These are phyloP conservation scores for Colletotrichum falcatum DNA, from an alignment of 2,329 filamentous ascomycete species.

Conservation along the genomic window DNA sequence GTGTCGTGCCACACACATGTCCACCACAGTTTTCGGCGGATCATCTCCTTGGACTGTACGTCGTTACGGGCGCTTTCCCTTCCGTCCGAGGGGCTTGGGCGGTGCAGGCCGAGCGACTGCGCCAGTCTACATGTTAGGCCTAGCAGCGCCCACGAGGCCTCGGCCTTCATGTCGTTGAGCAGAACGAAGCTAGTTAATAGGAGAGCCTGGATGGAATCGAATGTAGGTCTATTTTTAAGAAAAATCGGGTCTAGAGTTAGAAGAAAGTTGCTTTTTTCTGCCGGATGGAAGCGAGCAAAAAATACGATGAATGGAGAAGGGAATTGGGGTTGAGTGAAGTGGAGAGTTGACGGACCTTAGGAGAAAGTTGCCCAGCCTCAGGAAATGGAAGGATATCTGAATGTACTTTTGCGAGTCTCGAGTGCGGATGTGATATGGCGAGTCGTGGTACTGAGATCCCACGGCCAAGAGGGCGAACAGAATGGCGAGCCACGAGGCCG, in stretches of 20 bases:
- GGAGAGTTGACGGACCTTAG: conserved; percentile 57
- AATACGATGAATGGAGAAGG: neutral
- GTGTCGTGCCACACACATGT: conserved; percentile 76
- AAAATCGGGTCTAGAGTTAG: conserved; percentile 30
- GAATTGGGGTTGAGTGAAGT: no score
- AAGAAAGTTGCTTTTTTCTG: neutral
- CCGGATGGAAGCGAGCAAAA: neutral
- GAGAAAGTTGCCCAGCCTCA: conserved; percentile 72
- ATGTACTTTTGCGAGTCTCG: conserved; percentile 71
- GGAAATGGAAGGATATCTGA: conserved; percentile 74
- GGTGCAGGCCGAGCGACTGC: conserved; percentile 72
- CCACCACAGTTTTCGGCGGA: conserved; percentile 71
- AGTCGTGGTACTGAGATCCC: conserved; percentile 75
- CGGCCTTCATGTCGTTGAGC: conserved; percentile 77
- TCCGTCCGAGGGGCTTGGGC: conserved; percentile 58
- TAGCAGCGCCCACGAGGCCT: conserved; percentile 74
- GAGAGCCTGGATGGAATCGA: conserved; percentile 74
- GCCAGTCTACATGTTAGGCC: conserved; percentile 74
- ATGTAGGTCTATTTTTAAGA: conserved; percentile 62
- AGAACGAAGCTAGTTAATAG: conserved; percentile 73
- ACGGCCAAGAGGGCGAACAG: conserved; percentile 74
- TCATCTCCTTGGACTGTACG: conserved; percentile 63
- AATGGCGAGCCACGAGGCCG: conserved; percentile 74
- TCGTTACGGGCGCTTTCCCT: conserved; percentile 59
- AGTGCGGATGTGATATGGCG: conserved; percentile 71